Evolutionary conservation across 352 stramenopile species (phyloP).

Genomic region (Phytophthora meadii): DNA sequence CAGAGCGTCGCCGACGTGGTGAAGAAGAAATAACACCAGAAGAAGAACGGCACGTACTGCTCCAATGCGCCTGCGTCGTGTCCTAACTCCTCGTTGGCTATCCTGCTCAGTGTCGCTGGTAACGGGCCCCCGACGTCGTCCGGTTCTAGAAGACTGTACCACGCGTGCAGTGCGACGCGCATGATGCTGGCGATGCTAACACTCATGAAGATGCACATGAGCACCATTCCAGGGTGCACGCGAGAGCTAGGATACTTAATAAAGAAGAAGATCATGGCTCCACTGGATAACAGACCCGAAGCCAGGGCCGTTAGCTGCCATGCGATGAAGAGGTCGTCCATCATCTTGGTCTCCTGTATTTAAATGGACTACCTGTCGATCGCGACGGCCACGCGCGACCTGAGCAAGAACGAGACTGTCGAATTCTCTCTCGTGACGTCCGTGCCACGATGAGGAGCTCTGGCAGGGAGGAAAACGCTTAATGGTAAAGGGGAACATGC

Average conservation of each 20-base stretch:
- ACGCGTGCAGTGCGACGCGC: slow-evolving; percentile 69
- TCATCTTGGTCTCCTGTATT: slow-evolving; percentile 21
- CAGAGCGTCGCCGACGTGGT: slow-evolving; percentile 78
- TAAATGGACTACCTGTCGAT: slow-evolving; percentile 14
- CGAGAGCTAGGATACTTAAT: slow-evolving; percentile 65
- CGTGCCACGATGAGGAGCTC: slow-evolving; percentile 27
- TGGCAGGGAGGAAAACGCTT: slow-evolving; percentile 33
- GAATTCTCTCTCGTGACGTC: slow-evolving; percentile 14
- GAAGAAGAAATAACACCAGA: slow-evolving; percentile 89
- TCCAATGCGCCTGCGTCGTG: slow-evolving; percentile 38
- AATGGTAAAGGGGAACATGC: slow-evolving; percentile 32
- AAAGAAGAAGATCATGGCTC: slow-evolving; percentile 78
- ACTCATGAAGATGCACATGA: slow-evolving; percentile 83
- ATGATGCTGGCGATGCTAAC: slow-evolving; percentile 71
- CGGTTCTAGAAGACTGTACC: slow-evolving; percentile 35
- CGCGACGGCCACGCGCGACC: slow-evolving; percentile 25
- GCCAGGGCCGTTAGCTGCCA: slow-evolving; percentile 80
- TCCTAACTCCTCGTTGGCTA: slow-evolving; percentile 65
- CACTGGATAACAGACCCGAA: slow-evolving; percentile 57
- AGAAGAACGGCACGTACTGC: slow-evolving; percentile 76
- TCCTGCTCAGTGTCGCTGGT: slow-evolving; percentile 62
- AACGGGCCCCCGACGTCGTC: slow-evolving; percentile 22
- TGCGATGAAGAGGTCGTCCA: slow-evolving; percentile 69
- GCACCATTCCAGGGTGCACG: slow-evolving; percentile 72
- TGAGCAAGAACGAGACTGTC: slow-evolving; percentile 8